Conservation (phyloP, 2,329 filamentous ascomycete genomes). For the Elsinoe ampelina region DNA sequence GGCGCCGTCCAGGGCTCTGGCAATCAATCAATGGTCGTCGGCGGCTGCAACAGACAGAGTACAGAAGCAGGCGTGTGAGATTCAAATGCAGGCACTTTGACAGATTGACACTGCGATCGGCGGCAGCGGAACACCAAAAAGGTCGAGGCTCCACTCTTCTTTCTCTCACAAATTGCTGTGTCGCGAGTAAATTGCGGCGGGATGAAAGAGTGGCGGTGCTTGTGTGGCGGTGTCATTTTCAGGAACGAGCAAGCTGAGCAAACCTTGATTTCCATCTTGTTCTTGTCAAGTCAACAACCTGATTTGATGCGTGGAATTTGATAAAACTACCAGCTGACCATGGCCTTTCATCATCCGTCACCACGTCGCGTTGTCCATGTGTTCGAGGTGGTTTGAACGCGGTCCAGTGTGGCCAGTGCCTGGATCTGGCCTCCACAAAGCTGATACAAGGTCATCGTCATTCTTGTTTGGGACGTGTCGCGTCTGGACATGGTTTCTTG, state of each 20-base stretch:
- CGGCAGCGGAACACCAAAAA: background rate
- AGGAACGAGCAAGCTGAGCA: background rate
- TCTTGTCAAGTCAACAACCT: background rate
- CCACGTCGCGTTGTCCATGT: background rate
- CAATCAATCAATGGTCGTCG: constrained; percentile 9
- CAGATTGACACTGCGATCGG: constrained; percentile 5
- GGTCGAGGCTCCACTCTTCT: background rate
- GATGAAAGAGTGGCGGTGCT: background rate
- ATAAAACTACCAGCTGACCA: background rate
- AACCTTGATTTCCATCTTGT: constrained; percentile 1
- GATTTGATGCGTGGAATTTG: background rate
- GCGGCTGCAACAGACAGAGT: constrained; percentile 8
- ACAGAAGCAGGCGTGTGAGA: background rate
- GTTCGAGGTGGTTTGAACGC: background rate
- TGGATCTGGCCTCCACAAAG: background rate
- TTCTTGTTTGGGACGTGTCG: background rate
- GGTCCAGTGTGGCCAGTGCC: background rate
- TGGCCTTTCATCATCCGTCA: background rate
- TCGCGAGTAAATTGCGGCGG: constrained; percentile 5
- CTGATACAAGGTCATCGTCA: background rate
- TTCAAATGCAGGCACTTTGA: constrained; percentile 8
- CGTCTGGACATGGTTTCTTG: background rate
- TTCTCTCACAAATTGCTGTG: background rate
- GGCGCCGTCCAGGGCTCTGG: background rate
- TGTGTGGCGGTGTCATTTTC: background rate